A percentile compares a stretch with the other conserved stretches of the same genome.
phyloP scores from a whole-genome alignment of 129 eudicot species.

The Flaveria linearis region DNA sequence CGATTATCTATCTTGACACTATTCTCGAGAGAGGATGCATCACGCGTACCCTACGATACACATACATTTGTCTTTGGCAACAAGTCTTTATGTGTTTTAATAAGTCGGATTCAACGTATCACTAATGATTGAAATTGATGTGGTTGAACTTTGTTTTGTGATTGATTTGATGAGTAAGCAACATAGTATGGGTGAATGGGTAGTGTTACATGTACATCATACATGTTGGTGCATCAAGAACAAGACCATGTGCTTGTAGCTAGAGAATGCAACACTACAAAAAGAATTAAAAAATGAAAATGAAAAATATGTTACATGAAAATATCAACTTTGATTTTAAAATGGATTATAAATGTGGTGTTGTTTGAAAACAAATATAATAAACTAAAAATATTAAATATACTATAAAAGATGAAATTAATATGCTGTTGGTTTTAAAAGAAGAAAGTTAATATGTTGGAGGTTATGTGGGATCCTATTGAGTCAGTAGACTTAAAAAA shows the following conservation, averaged over 20 bases:
- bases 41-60: not conserved
- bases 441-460: not conserved
- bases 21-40: not conserved
- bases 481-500: not conserved
- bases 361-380: not conserved
- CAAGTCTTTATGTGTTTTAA: not conserved
- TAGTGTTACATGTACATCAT: not conserved
- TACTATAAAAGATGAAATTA: not conserved
- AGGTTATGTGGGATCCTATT: not conserved
- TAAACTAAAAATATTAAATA: too few species aligned
- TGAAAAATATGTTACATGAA: not conserved
- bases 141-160: not conserved
- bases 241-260: conserved; percentile 35
- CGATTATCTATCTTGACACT: not conserved
- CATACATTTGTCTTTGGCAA: not conserved
- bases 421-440: too few species aligned
- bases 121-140: not conserved
- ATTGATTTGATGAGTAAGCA: conserved; percentile 12
- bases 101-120: not conserved
- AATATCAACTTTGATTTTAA: not conserved
- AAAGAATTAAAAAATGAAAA: not conserved
- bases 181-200: conserved; percentile 32
- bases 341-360: not conserved
- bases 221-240: conserved; percentile 26
- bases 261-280: not conserved